phyloP scores from a whole-genome alignment of 345 rosid species.

The Lumnitzera littorea region DNA sequence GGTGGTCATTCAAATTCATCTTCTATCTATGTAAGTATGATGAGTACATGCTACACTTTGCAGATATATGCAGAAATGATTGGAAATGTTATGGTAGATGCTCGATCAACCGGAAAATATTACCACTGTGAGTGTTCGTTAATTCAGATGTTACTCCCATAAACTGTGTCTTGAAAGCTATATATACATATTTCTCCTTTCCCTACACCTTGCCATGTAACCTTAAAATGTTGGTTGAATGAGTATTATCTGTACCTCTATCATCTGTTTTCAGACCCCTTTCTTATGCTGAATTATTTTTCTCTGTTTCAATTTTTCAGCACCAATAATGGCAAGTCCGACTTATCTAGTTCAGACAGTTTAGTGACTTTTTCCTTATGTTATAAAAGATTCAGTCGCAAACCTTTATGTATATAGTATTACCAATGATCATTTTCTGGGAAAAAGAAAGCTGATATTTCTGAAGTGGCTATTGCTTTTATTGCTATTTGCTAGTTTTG shows the following conservation, averaged over 20 bases:
- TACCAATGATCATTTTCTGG: no score
- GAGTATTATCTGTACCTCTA: background rate
- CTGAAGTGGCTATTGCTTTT: no score
- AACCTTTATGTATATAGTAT: no score
- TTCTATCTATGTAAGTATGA: background rate
- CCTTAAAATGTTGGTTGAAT: background rate
- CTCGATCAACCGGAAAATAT: slow-evolving; percentile 95
- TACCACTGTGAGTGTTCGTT: slow-evolving; percentile 73
- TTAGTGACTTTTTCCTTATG: no score
- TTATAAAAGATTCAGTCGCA: no score
- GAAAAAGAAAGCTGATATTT: no score
- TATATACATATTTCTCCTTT: no score
- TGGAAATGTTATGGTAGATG: slow-evolving; percentile 98
- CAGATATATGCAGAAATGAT: slow-evolving; percentile 98
- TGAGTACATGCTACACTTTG: slow-evolving; percentile 9
- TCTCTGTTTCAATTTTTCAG: background rate
- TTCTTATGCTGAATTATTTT: background rate
- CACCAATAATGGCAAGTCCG: no score
- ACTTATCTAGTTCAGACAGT: no score
- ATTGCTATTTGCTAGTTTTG: no score
- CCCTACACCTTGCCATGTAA: background rate
- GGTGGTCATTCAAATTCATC: no score
- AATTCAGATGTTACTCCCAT: background rate
- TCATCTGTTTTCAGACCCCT: background rate
- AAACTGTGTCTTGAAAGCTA: no score